Conservation (phyloP, 2,329 filamentous ascomycete species). For the Colletotrichum paranaense region DNA sequence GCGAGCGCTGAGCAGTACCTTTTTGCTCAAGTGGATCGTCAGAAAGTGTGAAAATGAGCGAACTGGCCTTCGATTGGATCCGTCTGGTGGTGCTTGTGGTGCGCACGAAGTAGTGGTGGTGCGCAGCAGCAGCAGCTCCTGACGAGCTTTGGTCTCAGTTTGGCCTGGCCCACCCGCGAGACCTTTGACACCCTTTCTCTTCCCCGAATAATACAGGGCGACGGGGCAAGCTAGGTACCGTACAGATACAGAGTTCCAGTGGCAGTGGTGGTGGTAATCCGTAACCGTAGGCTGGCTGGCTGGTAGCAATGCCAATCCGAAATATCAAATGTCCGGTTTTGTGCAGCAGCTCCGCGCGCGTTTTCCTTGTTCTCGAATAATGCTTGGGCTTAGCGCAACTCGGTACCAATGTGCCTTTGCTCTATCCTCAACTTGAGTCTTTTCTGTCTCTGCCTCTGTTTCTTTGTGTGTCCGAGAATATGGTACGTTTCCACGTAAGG, state of each 20-base stretch:
- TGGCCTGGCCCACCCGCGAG: constrained; percentile 6
- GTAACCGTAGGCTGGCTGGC: too few relatives aligned
- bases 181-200: not conserved
- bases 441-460: not conserved
- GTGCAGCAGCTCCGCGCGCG: constrained; percentile 17
- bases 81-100: not conserved
- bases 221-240: not conserved
- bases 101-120: not conserved
- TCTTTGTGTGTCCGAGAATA: not conserved
- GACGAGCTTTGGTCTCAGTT: constrained; percentile 1
- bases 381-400: not conserved
- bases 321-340: constrained; percentile 18
- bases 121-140: not conserved
- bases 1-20: not conserved
- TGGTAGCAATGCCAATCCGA: too few relatives aligned
- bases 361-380: constrained; percentile 18
- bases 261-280: not conserved
- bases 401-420: not conserved
- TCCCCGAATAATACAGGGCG: not conserved
- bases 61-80: constrained; percentile 15
- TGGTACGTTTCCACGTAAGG: not conserved
- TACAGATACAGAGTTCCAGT: not conserved
- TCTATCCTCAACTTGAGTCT: not conserved
- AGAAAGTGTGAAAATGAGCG: constrained; percentile 2
- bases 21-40: constrained; percentile 12